Base-by-base conservation (phyloP, 2,329 filamentous ascomycete species). In the Monilinia fructigena region DNA sequence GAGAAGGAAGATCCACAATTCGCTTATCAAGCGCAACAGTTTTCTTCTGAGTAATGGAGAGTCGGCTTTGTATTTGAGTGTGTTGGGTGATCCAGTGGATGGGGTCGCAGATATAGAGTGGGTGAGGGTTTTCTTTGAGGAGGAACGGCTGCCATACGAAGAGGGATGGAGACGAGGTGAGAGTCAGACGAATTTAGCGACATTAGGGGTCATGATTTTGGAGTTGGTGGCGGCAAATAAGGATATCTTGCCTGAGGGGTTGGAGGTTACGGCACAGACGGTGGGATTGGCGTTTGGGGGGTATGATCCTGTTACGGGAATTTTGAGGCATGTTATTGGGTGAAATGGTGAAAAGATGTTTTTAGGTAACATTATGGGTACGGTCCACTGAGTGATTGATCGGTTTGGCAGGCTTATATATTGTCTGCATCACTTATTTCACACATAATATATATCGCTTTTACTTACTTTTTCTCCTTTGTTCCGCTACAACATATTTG, bases 171-270 rank as follows among this genome's bases (percentile, higher is more conserved):
- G 55, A 0, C 91, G 94, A 76, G 45, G 40, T 18, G 1, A 11
- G 10, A 12, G 10, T 50, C 59, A 62, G 47, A 91, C 92, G 64
- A 68, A 65, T 54, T 81, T 93, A 4, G 86, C 78, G 63, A 83
- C 96, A 11, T 84, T 95, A 82, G 89, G 89, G 0, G 80, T 95
- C 14, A 82, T 85, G 3, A 89, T 95, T 1, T 80, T 96, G 72
- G 92, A 92, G 77, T 81, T 92, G 71, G 87, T 89, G 16, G 26
- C 4, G 55, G 55, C 40, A 18, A 45, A 47, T n/a, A 11, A 14
- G 23, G 55, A 56, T 11, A n/a, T 42, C 8, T 18, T 56, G 55
- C 55, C 55, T 0, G 55, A 56, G 38, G 38, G 55, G 11, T 14
- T 58, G 23, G 40, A 28, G 55, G 55, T 58, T 12, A 58, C 55